phyloP scores from a whole-genome alignment of 1,284 basidiomycete species.

The Tetrapyrgos nigripes region DNA sequence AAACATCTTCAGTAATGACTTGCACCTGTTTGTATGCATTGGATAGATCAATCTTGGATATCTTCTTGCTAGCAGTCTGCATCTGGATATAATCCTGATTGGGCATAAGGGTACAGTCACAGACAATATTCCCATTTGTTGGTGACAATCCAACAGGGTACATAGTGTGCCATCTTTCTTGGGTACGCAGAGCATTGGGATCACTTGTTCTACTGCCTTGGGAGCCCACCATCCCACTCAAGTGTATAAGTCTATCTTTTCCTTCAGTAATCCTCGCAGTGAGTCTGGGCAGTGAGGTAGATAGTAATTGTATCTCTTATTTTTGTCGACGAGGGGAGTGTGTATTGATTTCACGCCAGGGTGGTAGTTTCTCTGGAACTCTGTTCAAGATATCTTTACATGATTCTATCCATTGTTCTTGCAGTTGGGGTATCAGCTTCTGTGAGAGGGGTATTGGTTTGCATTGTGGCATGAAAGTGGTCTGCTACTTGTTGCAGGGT shows the following conservation, averaged over 20 bases:
- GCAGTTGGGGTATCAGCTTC: background rate
- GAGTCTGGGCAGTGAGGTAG: too few species aligned
- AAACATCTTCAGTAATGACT: slow-evolving; percentile 11
- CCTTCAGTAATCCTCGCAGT: slow-evolving; percentile 21
- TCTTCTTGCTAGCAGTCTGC: background rate
- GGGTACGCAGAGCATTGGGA: slow-evolving; percentile 32
- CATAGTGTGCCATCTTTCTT: slow-evolving; percentile 33
- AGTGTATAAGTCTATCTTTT: slow-evolving; percentile 28
- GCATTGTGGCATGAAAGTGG: background rate
- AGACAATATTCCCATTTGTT: slow-evolving; percentile 34
- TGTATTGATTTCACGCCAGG: slow-evolving; percentile 10
- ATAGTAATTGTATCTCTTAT: slow-evolving; percentile 26
- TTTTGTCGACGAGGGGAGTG: slow-evolving; percentile 30
- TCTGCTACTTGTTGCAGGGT: slow-evolving; percentile 1
- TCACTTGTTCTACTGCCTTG: slow-evolving; percentile 20
- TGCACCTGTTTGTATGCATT: slow-evolving; percentile 20
- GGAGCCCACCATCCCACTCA: slow-evolving; percentile 32
- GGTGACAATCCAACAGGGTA: slow-evolving; percentile 26
- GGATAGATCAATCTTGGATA: slow-evolving; percentile 11
- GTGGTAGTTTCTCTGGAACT: background rate
- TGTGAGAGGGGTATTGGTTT: background rate
- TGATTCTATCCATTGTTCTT: background rate
- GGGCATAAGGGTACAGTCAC: slow-evolving; percentile 35
- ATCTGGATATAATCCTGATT: slow-evolving; percentile 31
- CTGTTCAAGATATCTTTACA: background rate